phyloP scores from a whole-genome alignment of 2,329 filamentous ascomycete species.

The Arthrobotrys pseudoclavata region DNA sequence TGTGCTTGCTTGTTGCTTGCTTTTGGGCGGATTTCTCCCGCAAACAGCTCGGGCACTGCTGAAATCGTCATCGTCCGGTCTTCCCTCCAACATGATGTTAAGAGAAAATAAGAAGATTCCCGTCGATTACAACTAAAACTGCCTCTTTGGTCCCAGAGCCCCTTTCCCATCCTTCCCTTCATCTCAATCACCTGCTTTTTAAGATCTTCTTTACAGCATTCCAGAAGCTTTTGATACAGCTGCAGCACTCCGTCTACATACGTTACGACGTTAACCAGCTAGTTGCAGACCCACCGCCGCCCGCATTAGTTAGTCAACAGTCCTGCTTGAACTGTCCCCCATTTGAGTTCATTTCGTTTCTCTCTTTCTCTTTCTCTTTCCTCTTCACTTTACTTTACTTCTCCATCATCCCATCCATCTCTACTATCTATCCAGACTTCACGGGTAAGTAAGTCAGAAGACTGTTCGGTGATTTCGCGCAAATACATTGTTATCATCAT shows the following conservation, averaged over 20 bases:
- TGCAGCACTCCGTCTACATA: conserved; percentile 14
- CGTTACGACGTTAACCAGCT: neutral
- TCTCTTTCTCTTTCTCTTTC: conserved; percentile 1
- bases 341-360: conserved; percentile 43
- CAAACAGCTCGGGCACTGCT: conserved; percentile 55
- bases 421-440: neutral
- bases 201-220: conserved; percentile 30
- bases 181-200: neutral
- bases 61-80: conserved; percentile 59
- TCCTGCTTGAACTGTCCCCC: conserved; percentile 7
- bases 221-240: conserved; percentile 38
- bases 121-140: conserved; percentile 33
- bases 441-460: neutral
- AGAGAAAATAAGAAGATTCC: conserved; percentile 54
- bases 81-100: neutral
- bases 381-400: neutral
- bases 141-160: conserved; percentile 1
- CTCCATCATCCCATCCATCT: conserved; percentile 7
- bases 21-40: conserved; percentile 54
- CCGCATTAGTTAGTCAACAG: conserved; percentile 10
- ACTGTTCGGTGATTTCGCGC: conserved; percentile 22
- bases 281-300: conserved; percentile 4
- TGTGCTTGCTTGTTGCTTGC: conserved; percentile 31
- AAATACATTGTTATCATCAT: conserved; percentile 17
- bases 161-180: conserved; percentile 11